A percentile compares a stretch with the other conserved stretches of the same genome.
Evolutionary conservation across 306 rosid genomes (phyloP).

Genomic region (Begonia masoniana): DNA sequence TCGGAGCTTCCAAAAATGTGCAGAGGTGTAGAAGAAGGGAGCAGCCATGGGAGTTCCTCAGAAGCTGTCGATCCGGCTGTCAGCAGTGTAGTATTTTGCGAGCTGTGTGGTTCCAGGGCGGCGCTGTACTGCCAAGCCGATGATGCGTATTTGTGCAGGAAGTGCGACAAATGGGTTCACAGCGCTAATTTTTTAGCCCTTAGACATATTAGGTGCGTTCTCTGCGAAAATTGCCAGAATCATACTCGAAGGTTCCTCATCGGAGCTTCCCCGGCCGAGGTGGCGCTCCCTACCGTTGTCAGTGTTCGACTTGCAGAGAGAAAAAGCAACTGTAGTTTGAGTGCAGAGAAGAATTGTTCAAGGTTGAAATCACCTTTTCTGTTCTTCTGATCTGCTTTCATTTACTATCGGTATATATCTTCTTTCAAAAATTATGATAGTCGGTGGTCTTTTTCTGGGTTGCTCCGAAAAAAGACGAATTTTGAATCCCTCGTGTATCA

Average conservation of each 20-base stretch:
- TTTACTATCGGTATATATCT: too few species aligned
- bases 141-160: slow-evolving; percentile 54
- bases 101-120: slow-evolving; percentile 47
- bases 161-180: slow-evolving; percentile 67
- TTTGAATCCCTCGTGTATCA: too few species aligned
- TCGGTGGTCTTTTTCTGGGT: neutral
- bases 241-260: slow-evolving; percentile 41
- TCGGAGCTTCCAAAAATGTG: slow-evolving; percentile 36
- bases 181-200: slow-evolving; percentile 67
- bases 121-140: slow-evolving; percentile 66
- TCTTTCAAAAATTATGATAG: neutral
- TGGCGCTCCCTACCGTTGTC: slow-evolving; percentile 23
- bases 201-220: slow-evolving; percentile 56
- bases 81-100: slow-evolving; percentile 23
- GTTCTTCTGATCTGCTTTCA: slow-evolving; percentile 11
- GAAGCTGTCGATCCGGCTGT: neutral
- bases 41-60: slow-evolving; percentile 14
- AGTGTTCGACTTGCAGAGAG: neutral
- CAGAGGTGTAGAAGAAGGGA: slow-evolving; percentile 27
- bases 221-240: slow-evolving; percentile 55
- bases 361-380: slow-evolving; percentile 15
- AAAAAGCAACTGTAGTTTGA: neutral
- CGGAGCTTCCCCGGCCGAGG: slow-evolving; percentile 31
- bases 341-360: slow-evolving; percentile 16
- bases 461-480: too few species aligned